A percentile compares a stretch with the other conserved stretches of the same genome.
These are phyloP conservation scores for Cladophialophora exuberans DNA, from an alignment of 2,329 filamentous ascomycete genomes.

Conservation along the genomic window DNA sequence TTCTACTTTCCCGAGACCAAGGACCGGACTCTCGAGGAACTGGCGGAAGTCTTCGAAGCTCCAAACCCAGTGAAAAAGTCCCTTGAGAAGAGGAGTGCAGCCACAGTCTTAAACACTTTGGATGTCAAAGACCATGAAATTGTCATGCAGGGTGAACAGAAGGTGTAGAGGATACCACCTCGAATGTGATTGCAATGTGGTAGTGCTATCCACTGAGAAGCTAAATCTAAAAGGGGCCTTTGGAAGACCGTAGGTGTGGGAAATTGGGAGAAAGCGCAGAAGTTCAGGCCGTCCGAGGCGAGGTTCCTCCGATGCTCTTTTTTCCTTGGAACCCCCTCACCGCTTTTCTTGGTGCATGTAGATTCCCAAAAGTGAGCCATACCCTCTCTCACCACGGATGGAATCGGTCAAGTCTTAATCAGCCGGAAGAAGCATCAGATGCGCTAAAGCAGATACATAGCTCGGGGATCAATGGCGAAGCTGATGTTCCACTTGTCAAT, in stretches of 20 bases:
- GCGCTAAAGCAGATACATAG: background rate
- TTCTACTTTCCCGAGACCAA: slow-evolving; percentile 32
- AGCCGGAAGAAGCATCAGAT: background rate
- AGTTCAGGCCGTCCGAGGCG: background rate
- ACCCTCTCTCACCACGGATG: background rate
- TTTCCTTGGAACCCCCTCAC: background rate
- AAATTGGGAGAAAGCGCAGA: background rate
- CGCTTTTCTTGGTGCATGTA: background rate
- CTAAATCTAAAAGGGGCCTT: background rate
- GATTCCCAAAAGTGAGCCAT: background rate
- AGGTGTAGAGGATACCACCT: background rate
- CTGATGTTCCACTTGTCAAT: background rate
- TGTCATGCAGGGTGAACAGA: background rate
- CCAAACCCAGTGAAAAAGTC: slow-evolving; percentile 43
- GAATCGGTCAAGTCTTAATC: background rate
- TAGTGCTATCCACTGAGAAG: background rate
- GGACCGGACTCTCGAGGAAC: slow-evolving; percentile 33
- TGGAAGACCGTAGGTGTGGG: background rate
- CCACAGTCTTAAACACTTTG: background rate
- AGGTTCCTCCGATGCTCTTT: background rate
- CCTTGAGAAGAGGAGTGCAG: slow-evolving; percentile 13
- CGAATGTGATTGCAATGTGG: background rate
- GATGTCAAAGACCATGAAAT: background rate
- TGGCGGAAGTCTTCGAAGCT: slow-evolving; percentile 51
- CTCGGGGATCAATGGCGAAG: background rate